These are phyloP conservation scores for Solanum rostratum DNA, from an alignment of 257 asterid genomes.

Conservation along the genomic window DNA sequence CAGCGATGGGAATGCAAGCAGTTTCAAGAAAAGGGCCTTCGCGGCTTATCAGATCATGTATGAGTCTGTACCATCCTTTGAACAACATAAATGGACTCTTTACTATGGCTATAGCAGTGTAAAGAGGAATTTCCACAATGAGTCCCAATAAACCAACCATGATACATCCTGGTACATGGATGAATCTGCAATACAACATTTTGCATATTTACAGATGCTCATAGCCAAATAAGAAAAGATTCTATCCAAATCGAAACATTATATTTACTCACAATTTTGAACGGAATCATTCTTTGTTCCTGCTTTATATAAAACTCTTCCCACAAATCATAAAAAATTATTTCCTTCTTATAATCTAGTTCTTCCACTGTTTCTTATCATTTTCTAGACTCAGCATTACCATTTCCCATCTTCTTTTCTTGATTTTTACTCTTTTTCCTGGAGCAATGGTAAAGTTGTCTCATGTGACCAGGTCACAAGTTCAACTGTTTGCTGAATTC, in stretches of 20 bases:
- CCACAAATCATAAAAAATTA: background rate
- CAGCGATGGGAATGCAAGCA: slow-evolving; percentile 93
- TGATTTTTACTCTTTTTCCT: background rate
- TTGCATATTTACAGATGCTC: background rate
- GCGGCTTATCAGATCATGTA: slow-evolving; percentile 79
- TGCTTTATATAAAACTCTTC: background rate
- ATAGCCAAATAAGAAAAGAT: background rate
- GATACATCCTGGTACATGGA: slow-evolving; percentile 81
- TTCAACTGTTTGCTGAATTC: no score
- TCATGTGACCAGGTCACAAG: background rate
- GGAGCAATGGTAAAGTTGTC: background rate
- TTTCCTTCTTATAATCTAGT: background rate
- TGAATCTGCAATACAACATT: slow-evolving; percentile 37
- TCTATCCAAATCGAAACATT: background rate
- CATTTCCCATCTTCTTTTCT: background rate
- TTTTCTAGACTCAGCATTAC: background rate
- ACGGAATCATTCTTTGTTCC: background rate
- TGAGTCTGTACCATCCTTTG: slow-evolving; percentile 87
- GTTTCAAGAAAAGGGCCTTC: slow-evolving; percentile 94
- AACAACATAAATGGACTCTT: slow-evolving; percentile 89
- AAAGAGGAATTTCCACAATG: slow-evolving; percentile 79
- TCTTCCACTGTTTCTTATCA: background rate
- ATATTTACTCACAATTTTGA: background rate
- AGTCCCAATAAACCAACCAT: slow-evolving; percentile 66
- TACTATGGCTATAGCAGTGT: slow-evolving; percentile 60